Base-by-base conservation (phyloP, 306 rosid species). In the Ammopiptanthus mongolicus region DNA sequence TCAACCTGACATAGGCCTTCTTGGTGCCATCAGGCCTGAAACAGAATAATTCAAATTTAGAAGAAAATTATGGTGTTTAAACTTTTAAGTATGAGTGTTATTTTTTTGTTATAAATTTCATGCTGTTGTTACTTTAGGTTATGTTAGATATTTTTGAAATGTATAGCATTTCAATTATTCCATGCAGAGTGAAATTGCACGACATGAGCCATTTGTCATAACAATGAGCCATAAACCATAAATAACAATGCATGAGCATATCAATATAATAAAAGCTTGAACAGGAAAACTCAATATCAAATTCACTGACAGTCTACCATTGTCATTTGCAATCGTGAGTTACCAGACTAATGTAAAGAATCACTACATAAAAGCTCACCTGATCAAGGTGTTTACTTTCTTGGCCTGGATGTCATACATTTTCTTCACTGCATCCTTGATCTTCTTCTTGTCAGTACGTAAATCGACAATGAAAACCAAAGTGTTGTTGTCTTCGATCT, bases 11-110 rank as follows among this genome's bases (percentile, higher is more conserved):
- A 81, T 90, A 92, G 0, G 97, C 97, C 85, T 92, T 92, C 88
- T 92, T 92, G 62, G 96, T 92, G 51, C 97, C 97, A 84, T 92
- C 96, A 0, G 96, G 97, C 90, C 97, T 92, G 87, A 60, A 85
- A 66, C 12, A 69, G 8, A 33, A 73, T 0, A 59, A 41, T 6
- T 23, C 48, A 36, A 23, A 22, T 14, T 76, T 37, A 69, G 44
- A 77, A 33, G 3, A 36, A 28, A 23, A 3, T 10, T 8, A 61
- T n/a, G 36, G 13, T 7, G 6, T 37, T n/a, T n/a, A n/a, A n/a
- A n/a, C n/a, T n/a, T 61, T 39, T 1, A 56, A 7, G 41, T 6
- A 23, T 2, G 5, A 2, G 19, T 23, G 56, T 14, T 59, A 47
- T 0, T 53, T 17, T 61, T 46, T 11, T 39, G 19, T 6, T 25